These are phyloP conservation scores for Starmerella apicola DNA, from an alignment of 805 yeast species.

Conservation along the genomic window DNA sequence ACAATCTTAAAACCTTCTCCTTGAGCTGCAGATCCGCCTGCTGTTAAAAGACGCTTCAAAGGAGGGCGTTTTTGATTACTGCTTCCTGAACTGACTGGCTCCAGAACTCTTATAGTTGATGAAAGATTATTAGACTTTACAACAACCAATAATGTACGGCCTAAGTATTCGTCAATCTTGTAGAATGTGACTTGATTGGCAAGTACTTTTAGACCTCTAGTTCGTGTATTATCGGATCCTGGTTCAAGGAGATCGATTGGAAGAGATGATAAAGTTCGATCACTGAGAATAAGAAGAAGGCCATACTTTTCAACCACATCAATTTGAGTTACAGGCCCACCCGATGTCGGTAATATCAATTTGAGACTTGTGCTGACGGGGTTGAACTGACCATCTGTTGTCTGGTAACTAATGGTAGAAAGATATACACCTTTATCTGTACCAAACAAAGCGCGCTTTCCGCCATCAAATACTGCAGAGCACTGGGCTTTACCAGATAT, in stretches of 20 bases:
- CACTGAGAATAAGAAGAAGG: conserved; percentile 66
- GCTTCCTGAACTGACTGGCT: conserved; percentile 51
- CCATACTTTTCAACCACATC: conserved; percentile 88
- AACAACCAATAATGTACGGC: conserved; percentile 77
- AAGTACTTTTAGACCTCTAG: conserved; percentile 57
- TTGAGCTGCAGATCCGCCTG: conserved; percentile 29
- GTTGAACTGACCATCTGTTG: conserved; percentile 33
- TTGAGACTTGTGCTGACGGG: conserved; percentile 38
- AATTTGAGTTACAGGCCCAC: conserved; percentile 59
- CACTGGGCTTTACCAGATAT: conserved; percentile 33
- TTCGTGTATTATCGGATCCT: conserved; percentile 31
- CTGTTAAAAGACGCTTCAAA: conserved; percentile 29
- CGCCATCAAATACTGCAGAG: conserved; percentile 71
- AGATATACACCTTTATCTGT: conserved; percentile 85
- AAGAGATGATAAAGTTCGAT: conserved; percentile 68
- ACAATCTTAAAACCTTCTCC: conserved; percentile 52
- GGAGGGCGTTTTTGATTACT: conserved; percentile 29
- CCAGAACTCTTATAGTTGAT: conserved; percentile 65
- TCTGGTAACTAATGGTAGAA: conserved; percentile 52
- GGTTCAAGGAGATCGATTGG: conserved; percentile 46
- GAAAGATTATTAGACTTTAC: conserved; percentile 74
- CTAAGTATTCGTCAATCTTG: conserved; percentile 85
- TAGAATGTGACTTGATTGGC: conserved; percentile 83
- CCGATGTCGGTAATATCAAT: conserved; percentile 57
- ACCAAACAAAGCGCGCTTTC: conserved; percentile 78